These are phyloP conservation scores for Chalciporus sp. DNA, from an alignment of 1,284 basidiomycete species.

Conservation along the genomic window DNA sequence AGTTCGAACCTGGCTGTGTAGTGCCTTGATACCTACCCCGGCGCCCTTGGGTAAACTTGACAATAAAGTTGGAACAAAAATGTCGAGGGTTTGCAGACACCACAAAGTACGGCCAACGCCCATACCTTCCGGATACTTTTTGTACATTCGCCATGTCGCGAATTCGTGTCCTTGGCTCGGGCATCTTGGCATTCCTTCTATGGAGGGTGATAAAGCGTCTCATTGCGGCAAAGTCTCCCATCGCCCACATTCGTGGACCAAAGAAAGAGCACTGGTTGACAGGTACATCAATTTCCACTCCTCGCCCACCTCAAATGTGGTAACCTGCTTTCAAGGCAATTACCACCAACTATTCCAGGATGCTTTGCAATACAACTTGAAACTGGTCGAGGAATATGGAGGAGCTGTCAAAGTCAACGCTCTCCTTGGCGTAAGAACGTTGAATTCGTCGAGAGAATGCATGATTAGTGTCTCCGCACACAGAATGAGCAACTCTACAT, in stretches of 20 bases:
- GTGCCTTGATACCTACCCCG: neutral
- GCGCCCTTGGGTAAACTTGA: too few species aligned
- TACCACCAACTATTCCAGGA: constrained; percentile 50
- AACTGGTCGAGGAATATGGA: constrained; percentile 47
- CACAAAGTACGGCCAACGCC: too few species aligned
- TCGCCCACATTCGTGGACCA: constrained; percentile 25
- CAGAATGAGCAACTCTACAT: constrained; percentile 48
- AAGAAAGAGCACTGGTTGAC: constrained; percentile 40
- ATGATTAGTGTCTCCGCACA: constrained; percentile 10
- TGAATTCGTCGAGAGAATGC: neutral
- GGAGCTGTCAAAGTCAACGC: constrained; percentile 51
- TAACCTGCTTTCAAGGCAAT: constrained; percentile 41
- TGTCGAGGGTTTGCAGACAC: too few species aligned
- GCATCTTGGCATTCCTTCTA: constrained; percentile 14
- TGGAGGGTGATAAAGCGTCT: constrained; percentile 19
- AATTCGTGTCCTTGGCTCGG: constrained; percentile 1
- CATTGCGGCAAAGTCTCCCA: constrained; percentile 8
- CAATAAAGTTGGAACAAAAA: too few species aligned
- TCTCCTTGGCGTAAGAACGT: constrained; percentile 48
- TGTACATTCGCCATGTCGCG: neutral
- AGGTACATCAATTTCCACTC: constrained; percentile 27
- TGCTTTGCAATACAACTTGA: constrained; percentile 49
- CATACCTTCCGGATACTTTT: neutral
- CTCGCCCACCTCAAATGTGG: neutral
- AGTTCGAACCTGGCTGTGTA: too few species aligned